Percentiles rank a stretch among this genome's conserved stretches.
phyloP scores from a whole-genome alignment of 1,139 yeast species.

The Trichomonascaceae sp. region DNA sequence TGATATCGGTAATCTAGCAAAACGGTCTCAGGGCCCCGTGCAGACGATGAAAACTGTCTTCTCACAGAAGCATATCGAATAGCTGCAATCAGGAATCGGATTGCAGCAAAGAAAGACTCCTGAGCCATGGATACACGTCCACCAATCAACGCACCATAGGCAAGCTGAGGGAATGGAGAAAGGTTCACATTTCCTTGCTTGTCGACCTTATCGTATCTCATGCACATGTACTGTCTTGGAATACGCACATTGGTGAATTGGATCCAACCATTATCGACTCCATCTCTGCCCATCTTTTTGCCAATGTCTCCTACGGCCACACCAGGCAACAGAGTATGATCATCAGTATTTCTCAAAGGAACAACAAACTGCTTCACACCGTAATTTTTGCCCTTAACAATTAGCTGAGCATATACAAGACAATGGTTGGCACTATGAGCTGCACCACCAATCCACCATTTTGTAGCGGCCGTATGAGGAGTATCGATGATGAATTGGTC shows the following conservation, averaged over 20 bases:
- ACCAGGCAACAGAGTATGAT: constrained; percentile 69
- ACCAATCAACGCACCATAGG: constrained; percentile 79
- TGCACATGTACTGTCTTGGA: constrained; percentile 78
- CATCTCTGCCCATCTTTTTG: constrained; percentile 83
- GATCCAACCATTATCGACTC: constrained; percentile 85
- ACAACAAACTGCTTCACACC: constrained; percentile 90
- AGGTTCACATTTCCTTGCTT: constrained; percentile 57
- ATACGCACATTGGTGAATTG: constrained; percentile 77
- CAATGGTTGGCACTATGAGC: constrained; percentile 90
- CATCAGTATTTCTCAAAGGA: constrained; percentile 67
- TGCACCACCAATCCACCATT: constrained; percentile 99
- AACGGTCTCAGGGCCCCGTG: constrained; percentile 33
- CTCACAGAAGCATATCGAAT: constrained; percentile 84
- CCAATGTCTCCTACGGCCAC: constrained; percentile 87
- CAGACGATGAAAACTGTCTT: constrained; percentile 63
- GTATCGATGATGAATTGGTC: constrained; percentile 75
- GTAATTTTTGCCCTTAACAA: constrained; percentile 75
- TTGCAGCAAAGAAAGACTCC: constrained; percentile 76
- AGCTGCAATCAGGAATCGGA: constrained; percentile 77
- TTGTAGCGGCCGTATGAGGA: constrained; percentile 86
- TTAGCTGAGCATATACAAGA: constrained; percentile 72
- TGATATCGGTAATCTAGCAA: constrained; percentile 79
- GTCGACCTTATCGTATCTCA: constrained; percentile 70
- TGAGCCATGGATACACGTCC: constrained; percentile 88
- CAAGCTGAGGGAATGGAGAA: constrained; percentile 78